Evolutionary conservation across 2,329 filamentous ascomycete species (phyloP), one percentile per base, ranked within the genome.

Genomic region (Talaromyces verruculosus): DNA sequence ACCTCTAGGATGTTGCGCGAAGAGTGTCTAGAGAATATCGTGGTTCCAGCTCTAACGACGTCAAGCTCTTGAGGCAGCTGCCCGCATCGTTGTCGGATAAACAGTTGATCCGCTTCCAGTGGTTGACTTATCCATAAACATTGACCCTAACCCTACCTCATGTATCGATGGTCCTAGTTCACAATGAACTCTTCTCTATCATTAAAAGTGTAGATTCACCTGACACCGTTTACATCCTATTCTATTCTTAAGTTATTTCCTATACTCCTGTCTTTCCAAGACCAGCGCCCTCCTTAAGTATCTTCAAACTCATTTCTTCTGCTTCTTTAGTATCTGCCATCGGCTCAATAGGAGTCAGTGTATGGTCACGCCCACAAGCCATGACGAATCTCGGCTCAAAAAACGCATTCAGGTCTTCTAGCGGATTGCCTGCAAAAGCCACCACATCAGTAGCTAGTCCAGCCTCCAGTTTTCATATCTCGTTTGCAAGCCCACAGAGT

Each of bases 41-140:
- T 3, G n/a, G 3, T 35, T n/a, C 11, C 13, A 25, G 33, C 33
- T 57, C n/a, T 35, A 4, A 37, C 53, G 19, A 57, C 19, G 19
- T 57, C 53, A 57, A 57, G 53, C 53, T 57, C 53, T 22, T 37
- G 51, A 57, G 10, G 51, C 47, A 51, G 47, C 47, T 51, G 47
- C 47, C 47, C 47, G 47, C 47, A 51, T 51, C 15, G 25, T 15
- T 13, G 49, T n/a, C 49, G 49, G 49, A 33, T 7, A 33, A 53
- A 33, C 7, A 25, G 1, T 53, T 33, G 2, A 30, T 53, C 49
- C 49, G 49, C 2, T 30, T 30, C 15, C 25, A 8, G 28, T 28
- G 41, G 41, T 7, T 19, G 41, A 10, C n/a, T 43, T 45, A 43
- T 43, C 41, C 41, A n/a, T 33, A 35, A 7, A 35, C 3, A 13